phyloP scores from a whole-genome alignment of 352 stramenopile genomes.

The Pythium utonaiense region DNA sequence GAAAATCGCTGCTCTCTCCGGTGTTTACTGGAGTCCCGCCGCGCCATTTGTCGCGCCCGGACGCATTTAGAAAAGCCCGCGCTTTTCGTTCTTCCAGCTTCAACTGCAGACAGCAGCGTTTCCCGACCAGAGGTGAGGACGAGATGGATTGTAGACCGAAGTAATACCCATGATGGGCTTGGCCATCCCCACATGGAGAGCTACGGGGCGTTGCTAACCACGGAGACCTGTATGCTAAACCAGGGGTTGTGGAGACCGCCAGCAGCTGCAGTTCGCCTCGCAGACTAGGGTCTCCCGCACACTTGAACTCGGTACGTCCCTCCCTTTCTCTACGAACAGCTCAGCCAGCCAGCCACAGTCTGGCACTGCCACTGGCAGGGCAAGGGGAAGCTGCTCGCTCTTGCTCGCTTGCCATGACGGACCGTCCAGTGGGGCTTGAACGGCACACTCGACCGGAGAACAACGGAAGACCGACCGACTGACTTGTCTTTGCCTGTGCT shows the following conservation, averaged over 20 bases:
- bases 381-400: not conserved
- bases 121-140: slow-evolving; percentile 10
- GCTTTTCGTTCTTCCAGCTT: slow-evolving; percentile 42
- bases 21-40: too few species aligned
- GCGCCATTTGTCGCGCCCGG: too few species aligned
- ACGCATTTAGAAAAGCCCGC: slow-evolving; percentile 16
- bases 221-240: not conserved
- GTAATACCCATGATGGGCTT: not conserved
- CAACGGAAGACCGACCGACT: not conserved
- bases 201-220: not conserved
- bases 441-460: too few species aligned
- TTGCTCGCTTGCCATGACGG: not conserved
- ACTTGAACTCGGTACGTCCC: not conserved
- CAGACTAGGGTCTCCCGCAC: not conserved
- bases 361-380: not conserved
- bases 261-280: not conserved
- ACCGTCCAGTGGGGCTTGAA: too few species aligned
- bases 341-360: not conserved
- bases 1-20: too few species aligned
- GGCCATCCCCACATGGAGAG: not conserved
- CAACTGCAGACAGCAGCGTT: not conserved
- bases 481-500: not conserved
- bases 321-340: not conserved
- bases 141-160: slow-evolving; percentile 2
- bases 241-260: slow-evolving; percentile 1